phyloP scores from a whole-genome alignment of 129 eudicot species.

The Tagetes erecta region DNA sequence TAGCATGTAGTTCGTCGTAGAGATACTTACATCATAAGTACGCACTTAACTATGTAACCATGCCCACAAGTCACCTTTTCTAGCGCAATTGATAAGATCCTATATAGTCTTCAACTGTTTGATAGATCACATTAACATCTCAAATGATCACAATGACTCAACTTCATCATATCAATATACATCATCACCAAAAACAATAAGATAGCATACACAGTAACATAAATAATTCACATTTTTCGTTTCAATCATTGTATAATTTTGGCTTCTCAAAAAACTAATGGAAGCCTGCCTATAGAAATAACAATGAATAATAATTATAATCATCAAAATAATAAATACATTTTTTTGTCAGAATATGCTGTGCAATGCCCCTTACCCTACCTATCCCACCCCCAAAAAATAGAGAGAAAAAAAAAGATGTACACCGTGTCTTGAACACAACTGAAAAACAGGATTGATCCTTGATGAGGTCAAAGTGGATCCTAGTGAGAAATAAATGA shows the following conservation, averaged over 20 bases:
- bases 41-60: no score
- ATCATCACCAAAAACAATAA: background rate
- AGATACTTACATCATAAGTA: no score
- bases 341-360: constrained; percentile 29
- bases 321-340: constrained; percentile 4
- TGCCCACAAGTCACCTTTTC: no score
- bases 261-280: constrained; percentile 35
- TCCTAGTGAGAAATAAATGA: constrained; percentile 20
- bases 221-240: background rate
- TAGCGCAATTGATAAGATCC: no score
- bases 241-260: constrained; percentile 14
- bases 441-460: constrained; percentile 12
- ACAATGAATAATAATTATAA: constrained; percentile 25
- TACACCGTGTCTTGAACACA: constrained; percentile 31
- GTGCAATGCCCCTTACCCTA: constrained; percentile 10
- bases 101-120: background rate
- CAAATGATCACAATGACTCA: background rate
- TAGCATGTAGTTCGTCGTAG: no score
- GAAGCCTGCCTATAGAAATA: constrained; percentile 23
- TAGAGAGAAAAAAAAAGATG: constrained; percentile 5
- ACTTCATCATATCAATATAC: background rate
- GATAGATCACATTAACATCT: background rate
- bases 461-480: constrained; percentile 8
- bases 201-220: background rate
- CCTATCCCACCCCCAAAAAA: background rate